These are phyloP conservation scores for Grigorovia transvaalensis DNA, from an alignment of 805 yeast species.

Conservation along the genomic window DNA sequence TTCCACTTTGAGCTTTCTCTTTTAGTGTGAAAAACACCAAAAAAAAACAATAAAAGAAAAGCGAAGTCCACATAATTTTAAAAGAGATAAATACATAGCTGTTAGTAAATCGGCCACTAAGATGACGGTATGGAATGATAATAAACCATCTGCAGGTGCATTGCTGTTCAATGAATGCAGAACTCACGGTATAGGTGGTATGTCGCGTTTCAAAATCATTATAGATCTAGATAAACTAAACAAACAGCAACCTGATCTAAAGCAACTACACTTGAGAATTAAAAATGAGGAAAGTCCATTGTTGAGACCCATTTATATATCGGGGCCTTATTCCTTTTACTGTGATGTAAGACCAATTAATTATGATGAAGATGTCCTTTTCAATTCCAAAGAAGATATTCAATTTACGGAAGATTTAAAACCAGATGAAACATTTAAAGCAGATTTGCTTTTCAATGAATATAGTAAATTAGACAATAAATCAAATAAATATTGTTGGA, in stretches of 20 bases:
- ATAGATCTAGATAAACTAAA: conserved; percentile 12
- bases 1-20: neutral
- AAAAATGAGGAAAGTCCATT: conserved; percentile 65
- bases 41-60: neutral
- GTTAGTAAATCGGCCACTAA: neutral
- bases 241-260: conserved; percentile 5
- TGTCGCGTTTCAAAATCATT: conserved; percentile 18
- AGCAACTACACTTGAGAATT: conserved; percentile 36
- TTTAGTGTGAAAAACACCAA: too few species aligned
- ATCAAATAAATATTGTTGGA: conserved; percentile 49
- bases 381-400: conserved; percentile 30
- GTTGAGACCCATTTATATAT: conserved; percentile 69
- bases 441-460: conserved; percentile 39
- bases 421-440: conserved; percentile 62
- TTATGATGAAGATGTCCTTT: conserved; percentile 41
- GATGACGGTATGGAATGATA: neutral
- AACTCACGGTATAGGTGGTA: conserved; percentile 22
- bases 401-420: conserved; percentile 46
- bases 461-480: conserved; percentile 24
- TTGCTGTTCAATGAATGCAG: conserved; percentile 16
- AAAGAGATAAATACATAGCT: too few species aligned
- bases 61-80: neutral
- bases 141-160: conserved; percentile 4
- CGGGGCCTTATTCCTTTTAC: conserved; percentile 83
- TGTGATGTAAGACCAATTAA: conserved; percentile 67